Percentiles rank a stretch among this genome's conserved stretches.
Conservation (phyloP, 2,329 filamentous ascomycete species). For the Shiraia sp. region DNA sequence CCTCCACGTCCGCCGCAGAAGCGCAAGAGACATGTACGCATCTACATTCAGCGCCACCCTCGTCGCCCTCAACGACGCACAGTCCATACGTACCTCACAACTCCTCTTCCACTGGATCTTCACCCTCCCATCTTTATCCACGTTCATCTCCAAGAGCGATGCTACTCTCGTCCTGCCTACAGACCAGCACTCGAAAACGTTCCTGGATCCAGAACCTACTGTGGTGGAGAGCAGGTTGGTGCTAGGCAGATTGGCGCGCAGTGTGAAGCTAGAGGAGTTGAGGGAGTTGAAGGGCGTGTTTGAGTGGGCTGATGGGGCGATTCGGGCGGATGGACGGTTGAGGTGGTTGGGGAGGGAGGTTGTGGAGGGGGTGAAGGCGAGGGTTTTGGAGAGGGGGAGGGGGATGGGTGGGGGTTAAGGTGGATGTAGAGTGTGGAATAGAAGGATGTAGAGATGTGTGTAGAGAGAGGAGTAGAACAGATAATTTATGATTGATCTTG, state of each 20-base stretch:
- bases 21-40: conserved; percentile 59
- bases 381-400: conserved; percentile 48
- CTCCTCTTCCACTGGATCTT: conserved; percentile 76
- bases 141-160: conserved; percentile 60
- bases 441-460: background rate
- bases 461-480: background rate
- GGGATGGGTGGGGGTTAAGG: conserved; percentile 16
- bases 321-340: conserved; percentile 43
- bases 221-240: conserved; percentile 74
- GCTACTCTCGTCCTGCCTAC: conserved; percentile 49
- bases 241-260: conserved; percentile 54
- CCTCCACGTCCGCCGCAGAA: conserved; percentile 73
- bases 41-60: conserved; percentile 74
- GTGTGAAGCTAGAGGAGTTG: conserved; percentile 52
- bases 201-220: conserved; percentile 59
- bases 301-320: conserved; percentile 62
- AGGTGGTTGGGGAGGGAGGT: conserved; percentile 62
- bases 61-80: conserved; percentile 68
- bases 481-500: too few relatives aligned
- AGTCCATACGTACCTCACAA: conserved; percentile 41
- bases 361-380: conserved; percentile 58
- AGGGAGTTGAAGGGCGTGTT: conserved; percentile 68
- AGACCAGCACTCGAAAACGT: conserved; percentile 49
- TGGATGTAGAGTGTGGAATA: too few relatives aligned
- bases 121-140: conserved; percentile 57